Evolutionary conservation across 164 flowering plant species (phyloP), one percentile per base, ranked within the genome.

Genomic region (Warburgia ugandensis): DNA sequence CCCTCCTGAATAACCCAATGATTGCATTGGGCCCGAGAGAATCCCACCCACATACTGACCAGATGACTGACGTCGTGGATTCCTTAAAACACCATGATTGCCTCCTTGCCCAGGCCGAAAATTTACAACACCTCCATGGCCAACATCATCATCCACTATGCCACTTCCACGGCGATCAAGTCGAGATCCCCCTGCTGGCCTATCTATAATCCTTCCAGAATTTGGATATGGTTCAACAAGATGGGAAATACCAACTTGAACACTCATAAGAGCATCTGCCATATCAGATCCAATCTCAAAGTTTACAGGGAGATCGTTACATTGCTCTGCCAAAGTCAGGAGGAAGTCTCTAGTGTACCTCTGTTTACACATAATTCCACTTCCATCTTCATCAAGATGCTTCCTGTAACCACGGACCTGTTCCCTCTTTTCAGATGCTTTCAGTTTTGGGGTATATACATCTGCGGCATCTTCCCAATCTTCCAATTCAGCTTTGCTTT

Each of bases 391-490:
- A 39, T 48, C 64, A 38, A 45, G 37, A 19, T 21, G 40, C 35
- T 46, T 39, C 47, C 26, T 19, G 41, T 28, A 45, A 41, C 50
- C 55, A 49, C 13, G 20, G 30, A 32, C 62, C 20, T 48, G 55
- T 38, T 70, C 68, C 19, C 58, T 64, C 36, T 50, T 39, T 43
- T 54, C 68, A 29, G 67, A 54, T 17, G 73, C 32, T 68, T 77
- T 78, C 64, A 81, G 37, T 46, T 71, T 75, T 10, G 37, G 20
- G 42, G 36, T 67, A 28, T 60, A 76, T 9, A 79, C 63, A 21
- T 90, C 97, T n/a, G n/a, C n/a, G 32, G 81, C 87, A 74, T 81
- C 94, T 68, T 86, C 95, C 97, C 97, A 91, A 64, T 89, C 82
- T 63, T 83, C 95, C 37, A 79, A 80, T 62, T 85, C 95, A 36